A percentile compares a stretch with the other conserved stretches of the same genome.
Conservation (phyloP, 1,284 basidiomycete genomes). For the Golubevia pallescens region DNA sequence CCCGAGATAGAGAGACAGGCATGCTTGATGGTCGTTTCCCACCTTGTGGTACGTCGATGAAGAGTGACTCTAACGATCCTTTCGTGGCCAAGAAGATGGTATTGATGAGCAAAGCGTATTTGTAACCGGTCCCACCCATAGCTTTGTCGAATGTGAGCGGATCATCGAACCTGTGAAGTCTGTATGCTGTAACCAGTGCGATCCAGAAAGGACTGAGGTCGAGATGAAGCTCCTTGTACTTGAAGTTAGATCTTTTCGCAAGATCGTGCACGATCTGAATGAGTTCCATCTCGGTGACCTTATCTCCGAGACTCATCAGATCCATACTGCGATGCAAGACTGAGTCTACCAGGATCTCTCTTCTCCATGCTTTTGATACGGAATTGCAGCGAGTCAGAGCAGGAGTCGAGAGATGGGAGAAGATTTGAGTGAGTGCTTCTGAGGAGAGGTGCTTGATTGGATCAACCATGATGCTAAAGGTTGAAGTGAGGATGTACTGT, state of each 20-base stretch:
- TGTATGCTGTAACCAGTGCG: not conserved
- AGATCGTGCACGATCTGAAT: no score
- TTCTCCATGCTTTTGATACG: not conserved
- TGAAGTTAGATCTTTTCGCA: no score
- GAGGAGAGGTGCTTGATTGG: not conserved
- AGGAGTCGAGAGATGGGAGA: no score
- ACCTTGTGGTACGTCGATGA: not conserved
- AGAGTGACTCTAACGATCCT: not conserved
- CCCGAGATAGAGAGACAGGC: not conserved
- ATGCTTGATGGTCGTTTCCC: not conserved
- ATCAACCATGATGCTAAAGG: not conserved
- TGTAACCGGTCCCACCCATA: not conserved
- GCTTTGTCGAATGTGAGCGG: not conserved
- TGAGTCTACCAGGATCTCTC: not conserved
- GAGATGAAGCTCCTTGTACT: not conserved
- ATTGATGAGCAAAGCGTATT: not conserved
- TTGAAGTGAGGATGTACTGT: no score
- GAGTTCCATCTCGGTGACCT: not conserved
- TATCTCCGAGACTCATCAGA: not conserved
- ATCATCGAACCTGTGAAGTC: no score
- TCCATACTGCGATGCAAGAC: not conserved
- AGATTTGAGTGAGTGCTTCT: no score
- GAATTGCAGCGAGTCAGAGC: not conserved
- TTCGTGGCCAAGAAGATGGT: not conserved
- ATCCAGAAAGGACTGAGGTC: not conserved